These are phyloP conservation scores for Zanthoxylum bungeanum DNA, from an alignment of 345 rosid genomes.

Conservation along the genomic window DNA sequence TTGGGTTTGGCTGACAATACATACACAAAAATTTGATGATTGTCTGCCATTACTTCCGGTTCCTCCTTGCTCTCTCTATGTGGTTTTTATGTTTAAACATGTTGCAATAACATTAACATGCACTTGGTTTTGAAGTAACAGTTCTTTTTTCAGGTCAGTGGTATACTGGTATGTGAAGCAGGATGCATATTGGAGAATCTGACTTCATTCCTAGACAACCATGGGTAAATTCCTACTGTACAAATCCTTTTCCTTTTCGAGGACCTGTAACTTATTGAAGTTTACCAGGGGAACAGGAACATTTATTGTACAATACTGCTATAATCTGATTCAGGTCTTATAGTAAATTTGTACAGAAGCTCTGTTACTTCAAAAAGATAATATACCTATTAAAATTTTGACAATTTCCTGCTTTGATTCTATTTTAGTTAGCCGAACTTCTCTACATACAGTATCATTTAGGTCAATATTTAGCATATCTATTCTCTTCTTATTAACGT, in stretches of 20 bases:
- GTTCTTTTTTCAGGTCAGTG: slow-evolving; percentile 62
- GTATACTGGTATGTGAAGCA: slow-evolving; percentile 91
- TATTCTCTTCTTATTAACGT: slow-evolving; percentile 26
- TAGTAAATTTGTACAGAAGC: not conserved
- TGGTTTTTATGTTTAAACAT: not conserved
- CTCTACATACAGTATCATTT: not conserved
- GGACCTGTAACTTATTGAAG: not conserved
- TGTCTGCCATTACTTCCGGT: too few species aligned
- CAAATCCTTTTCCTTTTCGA: slow-evolving; percentile 2
- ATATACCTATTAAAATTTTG: not conserved
- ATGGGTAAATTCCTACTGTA: slow-evolving; percentile 52
- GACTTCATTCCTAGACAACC: slow-evolving; percentile 65
- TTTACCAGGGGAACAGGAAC: not conserved
- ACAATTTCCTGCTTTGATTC: not conserved
- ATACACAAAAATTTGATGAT: too few species aligned
- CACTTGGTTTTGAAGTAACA: not conserved
- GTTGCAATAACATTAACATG: not conserved
- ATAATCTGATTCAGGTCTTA: not conserved
- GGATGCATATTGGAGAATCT: slow-evolving; percentile 97
- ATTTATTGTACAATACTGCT: too few species aligned
- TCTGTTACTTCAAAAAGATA: not conserved
- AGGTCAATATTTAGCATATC: slow-evolving; percentile 5
- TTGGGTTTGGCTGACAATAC: not conserved
- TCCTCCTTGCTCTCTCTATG: too few species aligned
- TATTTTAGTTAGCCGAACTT: not conserved